Evolutionary conservation across 257 asterid species (phyloP).

Genomic region (Solanum ahanhuiri): DNA sequence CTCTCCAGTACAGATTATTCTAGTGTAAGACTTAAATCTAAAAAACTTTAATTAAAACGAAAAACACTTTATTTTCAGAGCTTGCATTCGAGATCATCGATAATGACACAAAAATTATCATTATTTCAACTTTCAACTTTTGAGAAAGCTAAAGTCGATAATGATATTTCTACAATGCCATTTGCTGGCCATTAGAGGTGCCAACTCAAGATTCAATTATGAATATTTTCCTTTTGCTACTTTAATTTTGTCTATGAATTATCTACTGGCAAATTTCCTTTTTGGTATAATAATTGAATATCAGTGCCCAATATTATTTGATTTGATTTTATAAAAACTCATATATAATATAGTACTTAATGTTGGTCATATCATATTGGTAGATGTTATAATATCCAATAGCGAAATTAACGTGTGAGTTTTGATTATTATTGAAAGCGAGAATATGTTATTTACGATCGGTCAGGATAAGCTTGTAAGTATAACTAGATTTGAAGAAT

Average conservation of each 20-base stretch:
- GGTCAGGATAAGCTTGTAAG: neutral
- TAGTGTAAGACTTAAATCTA: neutral
- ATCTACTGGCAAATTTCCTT: neutral
- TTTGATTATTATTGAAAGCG: neutral
- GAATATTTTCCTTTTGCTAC: neutral
- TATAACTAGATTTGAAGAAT: neutral
- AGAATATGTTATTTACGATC: neutral
- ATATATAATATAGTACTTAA: too few species aligned
- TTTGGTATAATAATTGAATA: neutral
- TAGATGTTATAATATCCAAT: neutral
- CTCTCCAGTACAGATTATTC: fast-evolving
- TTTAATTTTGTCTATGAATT: neutral
- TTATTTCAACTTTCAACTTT: neutral
- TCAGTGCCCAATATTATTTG: neutral
- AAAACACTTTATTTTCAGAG: neutral
- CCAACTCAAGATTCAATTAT: conserved; percentile 1
- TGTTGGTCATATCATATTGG: neutral
- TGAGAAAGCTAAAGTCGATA: neutral
- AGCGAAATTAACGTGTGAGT: neutral
- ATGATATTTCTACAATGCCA: neutral
- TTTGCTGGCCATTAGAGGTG: neutral
- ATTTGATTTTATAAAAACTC: neutral
- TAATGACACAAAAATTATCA: neutral
- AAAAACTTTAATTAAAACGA: fast-evolving
- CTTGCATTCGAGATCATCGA: neutral